Evolutionary conservation across 2,329 filamentous ascomycete species (phyloP).

Genomic region (Pleochaeta shiraiana): DNA sequence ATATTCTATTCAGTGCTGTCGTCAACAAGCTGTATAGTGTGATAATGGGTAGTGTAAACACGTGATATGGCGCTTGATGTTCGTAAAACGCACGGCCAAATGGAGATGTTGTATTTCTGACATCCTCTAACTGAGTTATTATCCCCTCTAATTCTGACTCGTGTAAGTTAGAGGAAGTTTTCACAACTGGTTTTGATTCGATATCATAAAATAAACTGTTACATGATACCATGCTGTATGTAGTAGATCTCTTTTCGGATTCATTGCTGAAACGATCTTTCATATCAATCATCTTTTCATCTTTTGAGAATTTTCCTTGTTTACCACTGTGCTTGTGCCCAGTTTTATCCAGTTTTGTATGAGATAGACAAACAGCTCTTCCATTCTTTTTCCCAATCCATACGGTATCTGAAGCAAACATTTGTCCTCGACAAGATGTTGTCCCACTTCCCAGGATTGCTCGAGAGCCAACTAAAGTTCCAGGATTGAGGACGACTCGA

Average conservation of each 20-base stretch:
- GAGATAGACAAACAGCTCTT: slow-evolving; percentile 24
- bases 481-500: slow-evolving; percentile 29
- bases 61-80: slow-evolving; percentile 27
- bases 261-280: not conserved
- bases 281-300: not conserved
- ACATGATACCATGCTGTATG: not conserved
- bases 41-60: slow-evolving; percentile 26
- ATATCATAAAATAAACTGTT: not conserved
- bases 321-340: not conserved
- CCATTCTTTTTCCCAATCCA: slow-evolving; percentile 31
- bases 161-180: not conserved
- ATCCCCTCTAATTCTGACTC: too few species aligned
- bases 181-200: too few species aligned
- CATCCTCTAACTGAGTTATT: not conserved
- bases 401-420: slow-evolving; percentile 24
- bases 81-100: slow-evolving; percentile 35
- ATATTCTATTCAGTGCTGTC: slow-evolving; percentile 25
- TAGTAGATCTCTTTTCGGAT: not conserved
- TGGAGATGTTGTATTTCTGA: slow-evolving; percentile 19
- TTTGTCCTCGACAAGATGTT: slow-evolving; percentile 24
- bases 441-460: slow-evolving; percentile 32
- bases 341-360: not conserved
- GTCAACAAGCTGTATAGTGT: slow-evolving; percentile 27
- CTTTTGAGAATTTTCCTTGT: not conserved
- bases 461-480: slow-evolving; percentile 26